Percentiles rank a stretch among this genome's conserved stretches.
Conservation (phyloP, 805 yeast species). For the Lachancea kluyveri region DNA sequence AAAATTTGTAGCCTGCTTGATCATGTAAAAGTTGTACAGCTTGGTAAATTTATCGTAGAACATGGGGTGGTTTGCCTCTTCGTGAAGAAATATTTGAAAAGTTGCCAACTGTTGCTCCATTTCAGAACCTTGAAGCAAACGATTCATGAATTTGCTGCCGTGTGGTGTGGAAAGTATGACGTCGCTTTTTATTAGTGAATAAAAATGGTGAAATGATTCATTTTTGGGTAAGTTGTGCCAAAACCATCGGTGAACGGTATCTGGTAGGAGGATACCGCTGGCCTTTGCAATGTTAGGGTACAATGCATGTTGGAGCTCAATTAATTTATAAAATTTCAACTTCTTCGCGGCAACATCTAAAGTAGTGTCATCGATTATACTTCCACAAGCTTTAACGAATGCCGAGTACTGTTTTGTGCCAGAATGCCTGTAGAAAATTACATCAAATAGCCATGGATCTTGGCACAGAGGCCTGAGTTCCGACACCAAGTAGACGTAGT, state of each 20-base stretch:
- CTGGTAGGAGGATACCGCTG: slow-evolving; percentile 15
- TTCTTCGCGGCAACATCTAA: slow-evolving; percentile 8
- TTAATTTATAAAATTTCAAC: slow-evolving; percentile 13
- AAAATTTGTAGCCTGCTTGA: slow-evolving; percentile 13
- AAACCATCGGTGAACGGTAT: slow-evolving; percentile 25
- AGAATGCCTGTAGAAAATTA: slow-evolving; percentile 11
- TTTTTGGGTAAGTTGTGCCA: slow-evolving; percentile 13
- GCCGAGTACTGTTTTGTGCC: slow-evolving; percentile 12
- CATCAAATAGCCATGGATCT: slow-evolving; percentile 4
- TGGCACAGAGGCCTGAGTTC: slow-evolving; percentile 4
- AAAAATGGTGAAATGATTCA: slow-evolving; percentile 20
- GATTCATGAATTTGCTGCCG: slow-evolving; percentile 10
- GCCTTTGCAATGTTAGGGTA: slow-evolving; percentile 11
- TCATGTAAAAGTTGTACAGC: slow-evolving; percentile 19
- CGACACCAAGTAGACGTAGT: slow-evolving; percentile 7
- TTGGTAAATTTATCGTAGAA: slow-evolving; percentile 16
- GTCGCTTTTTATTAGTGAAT: slow-evolving; percentile 20
- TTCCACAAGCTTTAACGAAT: slow-evolving; percentile 7
- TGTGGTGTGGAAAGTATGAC: slow-evolving; percentile 16
- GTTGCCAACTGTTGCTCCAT: slow-evolving; percentile 23
- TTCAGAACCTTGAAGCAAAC: slow-evolving; percentile 25
- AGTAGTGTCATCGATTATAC: slow-evolving; percentile 4
- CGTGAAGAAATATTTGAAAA: slow-evolving; percentile 21
- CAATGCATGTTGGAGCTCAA: slow-evolving; percentile 15
- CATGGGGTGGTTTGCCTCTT: slow-evolving; percentile 9